Conservation (phyloP, 148 eudicot genomes). For the Fagopyrum tataricum region DNA sequence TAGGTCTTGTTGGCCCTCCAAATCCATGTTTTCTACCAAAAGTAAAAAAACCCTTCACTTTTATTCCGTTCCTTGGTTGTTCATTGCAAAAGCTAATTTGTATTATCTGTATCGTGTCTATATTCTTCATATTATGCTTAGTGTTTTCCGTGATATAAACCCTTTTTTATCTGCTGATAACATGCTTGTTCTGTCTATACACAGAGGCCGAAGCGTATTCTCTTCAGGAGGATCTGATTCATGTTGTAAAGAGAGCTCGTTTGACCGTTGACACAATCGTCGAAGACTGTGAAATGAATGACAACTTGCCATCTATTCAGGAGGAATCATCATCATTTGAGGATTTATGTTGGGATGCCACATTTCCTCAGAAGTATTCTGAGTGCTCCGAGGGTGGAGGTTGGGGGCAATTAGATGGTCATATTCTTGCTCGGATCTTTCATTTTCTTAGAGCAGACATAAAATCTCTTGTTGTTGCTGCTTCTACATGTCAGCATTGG, state of each 20-base stretch:
- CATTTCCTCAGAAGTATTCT: constrained; percentile 31
- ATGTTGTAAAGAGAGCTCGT: constrained; percentile 56
- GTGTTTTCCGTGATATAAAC: constrained; percentile 13
- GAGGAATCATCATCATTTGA: constrained; percentile 55
- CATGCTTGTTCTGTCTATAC: constrained; percentile 6
- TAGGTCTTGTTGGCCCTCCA: neutral
- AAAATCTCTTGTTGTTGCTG: constrained; percentile 60
- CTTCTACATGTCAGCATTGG: constrained; percentile 87
- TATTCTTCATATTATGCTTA: constrained; percentile 8
- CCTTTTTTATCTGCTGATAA: constrained; percentile 12
- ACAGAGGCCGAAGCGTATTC: constrained; percentile 28
- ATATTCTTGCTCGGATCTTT: constrained; percentile 70
- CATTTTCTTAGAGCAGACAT: constrained; percentile 81
- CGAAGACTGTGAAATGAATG: constrained; percentile 42
- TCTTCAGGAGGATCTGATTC: constrained; percentile 27
- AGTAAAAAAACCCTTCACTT: neutral
- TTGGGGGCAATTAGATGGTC: constrained; percentile 84
- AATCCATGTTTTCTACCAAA: neutral
- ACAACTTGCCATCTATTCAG: constrained; percentile 24
- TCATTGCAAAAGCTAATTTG: neutral
- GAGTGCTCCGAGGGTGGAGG: constrained; percentile 28
- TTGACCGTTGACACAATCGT: constrained; percentile 39
- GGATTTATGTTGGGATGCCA: constrained; percentile 47
- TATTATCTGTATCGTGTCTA: neutral
- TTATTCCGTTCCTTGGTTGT: constrained; percentile 4